Base-by-base conservation (phyloP, 129 eudicot species). In the Erigeron canadensis region DNA sequence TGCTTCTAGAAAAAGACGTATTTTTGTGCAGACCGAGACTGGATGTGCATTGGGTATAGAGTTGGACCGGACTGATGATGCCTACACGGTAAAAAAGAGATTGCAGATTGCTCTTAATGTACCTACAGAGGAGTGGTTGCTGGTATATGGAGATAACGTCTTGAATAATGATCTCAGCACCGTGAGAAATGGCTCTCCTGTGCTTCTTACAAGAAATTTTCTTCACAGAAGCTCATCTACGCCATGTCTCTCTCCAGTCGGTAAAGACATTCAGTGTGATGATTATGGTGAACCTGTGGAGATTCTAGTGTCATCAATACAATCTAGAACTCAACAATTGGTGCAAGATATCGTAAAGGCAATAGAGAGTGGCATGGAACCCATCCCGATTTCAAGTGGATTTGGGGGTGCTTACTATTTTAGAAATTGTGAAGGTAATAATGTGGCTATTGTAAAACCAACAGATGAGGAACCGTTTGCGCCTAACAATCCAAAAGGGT, bases 381-480 rank as follows among this genome's bases (percentile, higher is more conserved):
- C 74, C 10, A 28, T 69, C 23, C 62, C 50, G 16, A 53, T 69
- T 69, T 50, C 62, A 50, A 51, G 73, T 37, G 74, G 74, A 37
- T 48, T 69, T 10, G 74, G 74, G n/a, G 75, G 75, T 70, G 75
- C 75, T 38, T 70, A 70, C 10, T 70, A 70, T 70, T 70, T 70
- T 41, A 70, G 39, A 70, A 70, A 70, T 9, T 56, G 65, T 54
- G 41, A 55, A 17, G 75, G 75, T 55, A 53, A 70, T 39, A 55
- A 56, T 70, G 65, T 70, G 6, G 74, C 74, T 17, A 69, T 69
- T 15, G 74, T 69, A 38, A 69, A 69, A 37, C 74, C 74, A 13
- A 69, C 65, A 11, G 53, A 70, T 4, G 75, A 70, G 41, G 75
- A 70, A 56, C 75, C 75, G 17, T 70, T 70, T 55, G 75, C 63